Percentiles rank a stretch among this genome's conserved stretches.
Conservation (phyloP, 768 basidiomycete genomes). For the Podaxis sp. region DNA sequence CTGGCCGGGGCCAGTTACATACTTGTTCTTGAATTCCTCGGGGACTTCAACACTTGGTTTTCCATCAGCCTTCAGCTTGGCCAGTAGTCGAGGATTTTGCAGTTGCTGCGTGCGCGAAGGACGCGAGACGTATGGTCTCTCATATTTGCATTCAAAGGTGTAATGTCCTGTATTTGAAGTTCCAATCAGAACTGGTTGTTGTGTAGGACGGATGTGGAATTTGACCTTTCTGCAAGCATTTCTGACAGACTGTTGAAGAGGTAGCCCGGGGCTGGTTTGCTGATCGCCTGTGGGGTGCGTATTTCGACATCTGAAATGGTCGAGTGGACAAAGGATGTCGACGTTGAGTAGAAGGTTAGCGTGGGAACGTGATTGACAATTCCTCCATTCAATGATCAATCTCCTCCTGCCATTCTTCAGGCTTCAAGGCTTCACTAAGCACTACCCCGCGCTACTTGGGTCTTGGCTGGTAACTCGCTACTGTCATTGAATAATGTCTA, state of each 20-base stretch:
- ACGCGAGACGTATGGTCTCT: constrained; percentile 81
- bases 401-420: background rate
- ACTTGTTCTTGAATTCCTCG: constrained; percentile 88
- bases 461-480: too few species aligned
- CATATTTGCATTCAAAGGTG: constrained; percentile 85
- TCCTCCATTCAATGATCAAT: too few species aligned
- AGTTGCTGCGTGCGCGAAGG: constrained; percentile 87
- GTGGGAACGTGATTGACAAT: background rate
- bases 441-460: too few species aligned
- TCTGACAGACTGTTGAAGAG: constrained; percentile 75
- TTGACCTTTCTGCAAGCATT: constrained; percentile 69
- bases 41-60: constrained; percentile 83
- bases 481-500: too few species aligned
- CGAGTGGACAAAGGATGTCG: background rate
- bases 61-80: constrained; percentile 67
- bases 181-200: background rate
- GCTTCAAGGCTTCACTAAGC: too few species aligned
- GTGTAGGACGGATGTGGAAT: constrained; percentile 14
- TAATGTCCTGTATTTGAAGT: constrained; percentile 65
- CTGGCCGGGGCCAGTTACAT: constrained; percentile 23
- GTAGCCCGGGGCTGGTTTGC: constrained; percentile 63
- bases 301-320: constrained; percentile 63
- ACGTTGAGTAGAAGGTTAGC: background rate
- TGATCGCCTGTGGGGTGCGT: constrained; percentile 67
- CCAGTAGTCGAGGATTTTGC: constrained; percentile 67